These are phyloP conservation scores for Arachis stenosperma DNA, from an alignment of 306 rosid genomes.

Conservation along the genomic window DNA sequence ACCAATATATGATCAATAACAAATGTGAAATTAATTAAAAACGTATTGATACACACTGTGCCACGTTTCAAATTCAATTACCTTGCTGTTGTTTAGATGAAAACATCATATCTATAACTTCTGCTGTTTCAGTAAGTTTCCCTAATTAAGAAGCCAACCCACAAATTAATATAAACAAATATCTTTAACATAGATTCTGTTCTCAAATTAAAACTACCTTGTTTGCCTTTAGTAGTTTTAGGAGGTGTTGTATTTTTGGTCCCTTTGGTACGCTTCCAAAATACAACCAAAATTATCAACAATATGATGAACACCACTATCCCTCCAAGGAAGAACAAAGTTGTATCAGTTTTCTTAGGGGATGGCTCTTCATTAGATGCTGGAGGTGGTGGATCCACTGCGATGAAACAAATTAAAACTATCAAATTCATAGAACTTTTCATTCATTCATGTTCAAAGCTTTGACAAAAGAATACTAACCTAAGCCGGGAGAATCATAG, in stretches of 20 bases:
- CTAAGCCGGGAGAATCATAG: background rate
- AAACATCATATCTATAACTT: constrained; percentile 44
- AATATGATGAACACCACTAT: constrained; percentile 48
- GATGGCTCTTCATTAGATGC: background rate
- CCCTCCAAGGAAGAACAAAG: constrained; percentile 67
- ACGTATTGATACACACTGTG: too few species aligned
- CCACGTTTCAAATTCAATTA: background rate
- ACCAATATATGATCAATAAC: too few species aligned
- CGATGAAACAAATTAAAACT: background rate
- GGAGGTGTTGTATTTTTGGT: constrained; percentile 22
- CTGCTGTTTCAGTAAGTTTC: constrained; percentile 41
- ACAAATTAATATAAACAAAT: constrained; percentile 10
- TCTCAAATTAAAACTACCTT: constrained; percentile 35
- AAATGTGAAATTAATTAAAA: too few species aligned
- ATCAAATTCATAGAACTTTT: background rate
- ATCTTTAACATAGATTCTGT: background rate
- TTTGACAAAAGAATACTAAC: background rate
- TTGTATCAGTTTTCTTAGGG: constrained; percentile 5
- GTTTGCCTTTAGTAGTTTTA: constrained; percentile 30
- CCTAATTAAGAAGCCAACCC: constrained; percentile 30
- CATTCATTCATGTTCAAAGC: background rate
- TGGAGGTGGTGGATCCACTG: constrained; percentile 39
- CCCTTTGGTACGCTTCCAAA: constrained; percentile 48
- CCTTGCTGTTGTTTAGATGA: constrained; percentile 53
- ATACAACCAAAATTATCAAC: constrained; percentile 46